These are phyloP conservation scores for Gliomastix tumulicola DNA, from an alignment of 2,329 filamentous ascomycete genomes.

Conservation along the genomic window DNA sequence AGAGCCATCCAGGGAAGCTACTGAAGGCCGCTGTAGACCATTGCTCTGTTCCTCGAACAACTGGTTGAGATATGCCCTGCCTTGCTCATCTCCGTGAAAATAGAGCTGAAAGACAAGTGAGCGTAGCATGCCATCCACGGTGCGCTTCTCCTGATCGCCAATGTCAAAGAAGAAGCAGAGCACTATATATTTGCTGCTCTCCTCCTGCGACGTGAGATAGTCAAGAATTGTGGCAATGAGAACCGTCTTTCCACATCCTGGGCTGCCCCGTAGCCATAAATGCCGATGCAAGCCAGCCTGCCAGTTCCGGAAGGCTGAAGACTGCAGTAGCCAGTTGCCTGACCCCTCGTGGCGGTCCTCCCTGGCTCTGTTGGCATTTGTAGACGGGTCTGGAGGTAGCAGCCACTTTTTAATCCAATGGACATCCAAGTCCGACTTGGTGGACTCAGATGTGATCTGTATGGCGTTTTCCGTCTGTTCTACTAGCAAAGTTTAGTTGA, in stretches of 20 bases:
- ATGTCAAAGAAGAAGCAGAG: slow-evolving; percentile 3
- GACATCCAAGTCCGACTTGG: neutral
- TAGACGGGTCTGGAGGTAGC: neutral
- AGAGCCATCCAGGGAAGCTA: neutral
- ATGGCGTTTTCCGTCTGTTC: neutral
- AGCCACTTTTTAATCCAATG: neutral
- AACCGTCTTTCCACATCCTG: slow-evolving; percentile 3
- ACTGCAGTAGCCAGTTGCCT: slow-evolving; percentile 2
- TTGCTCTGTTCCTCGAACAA: neutral
- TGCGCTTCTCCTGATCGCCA: neutral
- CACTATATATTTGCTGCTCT: neutral
- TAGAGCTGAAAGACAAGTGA: slow-evolving; percentile 2
- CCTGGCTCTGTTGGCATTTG: slow-evolving; percentile 1
- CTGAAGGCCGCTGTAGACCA: neutral
- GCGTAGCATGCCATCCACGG: neutral
- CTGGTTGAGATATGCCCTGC: neutral
- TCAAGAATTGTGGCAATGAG: slow-evolving; percentile 3
- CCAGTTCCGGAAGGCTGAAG: neutral
- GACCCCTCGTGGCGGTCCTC: neutral
- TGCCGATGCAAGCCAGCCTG: neutral
- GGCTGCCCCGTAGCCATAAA: slow-evolving; percentile 1
- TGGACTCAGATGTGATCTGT: neutral
- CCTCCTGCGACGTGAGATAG: neutral
- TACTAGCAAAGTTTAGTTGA: neutral
- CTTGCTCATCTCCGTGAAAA: neutral